Percentiles rank a stretch among this genome's conserved stretches.
These are phyloP conservation scores for Entoloma clypeatum DNA, from an alignment of 1,284 basidiomycete species.

Conservation along the genomic window DNA sequence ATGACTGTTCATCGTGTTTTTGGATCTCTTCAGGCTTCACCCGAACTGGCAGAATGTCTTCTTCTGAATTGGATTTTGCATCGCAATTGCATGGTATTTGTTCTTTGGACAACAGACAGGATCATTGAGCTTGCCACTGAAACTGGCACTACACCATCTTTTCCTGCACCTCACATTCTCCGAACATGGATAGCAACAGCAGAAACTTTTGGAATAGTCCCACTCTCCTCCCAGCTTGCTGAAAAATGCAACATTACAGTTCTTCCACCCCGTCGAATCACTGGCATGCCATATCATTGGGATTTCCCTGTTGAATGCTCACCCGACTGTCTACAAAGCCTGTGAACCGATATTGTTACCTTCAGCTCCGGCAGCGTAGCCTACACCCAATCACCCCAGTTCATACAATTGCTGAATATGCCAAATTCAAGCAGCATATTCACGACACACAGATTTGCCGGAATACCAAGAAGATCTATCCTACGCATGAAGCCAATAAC, in stretches of 20 bases:
- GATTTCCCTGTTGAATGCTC: constrained; percentile 7
- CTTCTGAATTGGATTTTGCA: constrained; percentile 3
- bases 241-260: constrained; percentile 6
- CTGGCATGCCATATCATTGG: constrained; percentile 7
- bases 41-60: constrained; percentile 15
- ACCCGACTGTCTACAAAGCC: constrained; percentile 4
- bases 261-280: constrained; percentile 4
- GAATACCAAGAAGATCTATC: constrained; percentile 1
- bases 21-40: constrained; percentile 14
- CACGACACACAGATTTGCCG: not conserved
- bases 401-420: not conserved
- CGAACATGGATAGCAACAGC: not conserved
- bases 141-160: constrained; percentile 1
- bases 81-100: constrained; percentile 3
- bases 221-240: constrained; percentile 6
- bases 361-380: constrained; percentile 1
- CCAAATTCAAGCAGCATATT: no score
- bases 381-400: not conserved
- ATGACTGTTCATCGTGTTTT: constrained; percentile 9
- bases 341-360: constrained; percentile 1
- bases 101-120: constrained; percentile 5
- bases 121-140: constrained; percentile 2
- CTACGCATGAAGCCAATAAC: not conserved
- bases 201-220: constrained; percentile 6
- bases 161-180: constrained; percentile 5